These are phyloP conservation scores for Orobanche coerulescens DNA, from an alignment of 257 asterid genomes.

Conservation along the genomic window DNA sequence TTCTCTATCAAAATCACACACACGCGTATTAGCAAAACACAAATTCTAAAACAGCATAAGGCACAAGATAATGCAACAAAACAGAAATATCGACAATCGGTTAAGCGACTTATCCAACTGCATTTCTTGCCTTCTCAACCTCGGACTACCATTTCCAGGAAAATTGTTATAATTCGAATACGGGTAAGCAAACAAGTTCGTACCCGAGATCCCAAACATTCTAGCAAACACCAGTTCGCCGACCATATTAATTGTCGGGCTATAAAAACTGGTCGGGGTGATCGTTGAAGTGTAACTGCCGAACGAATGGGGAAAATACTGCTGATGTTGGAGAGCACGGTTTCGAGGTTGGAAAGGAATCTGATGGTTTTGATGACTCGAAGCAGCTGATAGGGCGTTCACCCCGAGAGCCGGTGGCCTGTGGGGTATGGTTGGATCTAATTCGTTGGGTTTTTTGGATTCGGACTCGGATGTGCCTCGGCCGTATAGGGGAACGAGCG, in stretches of 20 bases:
- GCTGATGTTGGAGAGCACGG: conserved; percentile 28
- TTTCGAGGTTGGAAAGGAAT: conserved; percentile 24
- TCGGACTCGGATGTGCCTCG: conserved; percentile 44
- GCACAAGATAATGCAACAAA: conserved; percentile 57
- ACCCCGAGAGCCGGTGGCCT: conserved; percentile 49
- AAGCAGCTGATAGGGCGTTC: conserved; percentile 20
- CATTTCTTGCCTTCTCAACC: conserved; percentile 62
- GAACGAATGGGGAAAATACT: conserved; percentile 31
- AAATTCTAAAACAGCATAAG: conserved; percentile 49
- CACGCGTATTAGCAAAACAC: neutral
- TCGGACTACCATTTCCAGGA: conserved; percentile 32
- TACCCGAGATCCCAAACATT: conserved; percentile 41
- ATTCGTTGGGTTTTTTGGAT: conserved; percentile 29
- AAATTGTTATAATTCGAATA: conserved; percentile 32
- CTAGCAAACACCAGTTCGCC: conserved; percentile 64
- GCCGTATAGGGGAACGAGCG: conserved; percentile 66
- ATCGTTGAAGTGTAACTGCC: conserved; percentile 26
- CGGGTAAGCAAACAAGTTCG: conserved; percentile 39
- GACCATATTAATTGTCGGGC: conserved; percentile 53
- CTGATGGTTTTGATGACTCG: conserved; percentile 28
- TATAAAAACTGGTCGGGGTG: conserved; percentile 34
- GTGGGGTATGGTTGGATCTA: conserved; percentile 38
- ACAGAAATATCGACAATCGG: conserved; percentile 50
- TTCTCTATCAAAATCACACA: conserved; percentile 22
- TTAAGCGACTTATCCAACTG: conserved; percentile 57